Conservation (phyloP, 192 early-diverging fungal genomes). For the Linnemannia exigua region DNA sequence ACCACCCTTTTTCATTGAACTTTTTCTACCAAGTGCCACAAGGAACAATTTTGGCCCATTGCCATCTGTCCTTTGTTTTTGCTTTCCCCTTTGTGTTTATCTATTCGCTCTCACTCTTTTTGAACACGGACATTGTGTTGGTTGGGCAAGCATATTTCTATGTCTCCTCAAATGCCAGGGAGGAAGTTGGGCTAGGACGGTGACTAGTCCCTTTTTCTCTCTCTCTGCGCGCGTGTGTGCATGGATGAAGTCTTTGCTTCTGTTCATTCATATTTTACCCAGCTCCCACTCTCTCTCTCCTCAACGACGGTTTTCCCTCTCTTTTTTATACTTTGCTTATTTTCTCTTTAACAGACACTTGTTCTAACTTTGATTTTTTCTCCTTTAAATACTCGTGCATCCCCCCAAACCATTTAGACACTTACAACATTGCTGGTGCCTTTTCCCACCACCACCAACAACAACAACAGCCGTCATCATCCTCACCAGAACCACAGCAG, state of each 20-base stretch:
- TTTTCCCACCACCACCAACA: conserved; percentile 23
- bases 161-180: neutral
- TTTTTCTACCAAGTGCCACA: neutral
- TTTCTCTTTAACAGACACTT: neutral
- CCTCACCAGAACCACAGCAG: conserved; percentile 8
- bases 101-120: too few relatives aligned
- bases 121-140: neutral
- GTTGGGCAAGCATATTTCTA: neutral
- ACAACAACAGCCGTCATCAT: conserved; percentile 17
- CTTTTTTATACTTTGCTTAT: neutral
- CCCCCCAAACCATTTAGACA: conserved; percentile 20
- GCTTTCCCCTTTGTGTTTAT: neutral
- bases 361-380: conserved; percentile 3
- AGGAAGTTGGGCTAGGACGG: neutral
- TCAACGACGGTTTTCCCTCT: neutral
- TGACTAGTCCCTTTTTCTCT: conserved; percentile 7
- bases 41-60: neutral
- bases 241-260: neutral
- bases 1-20: neutral
- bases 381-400: conserved; percentile 17
- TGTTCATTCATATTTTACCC: conserved; percentile 1
- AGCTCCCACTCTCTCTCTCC: neutral
- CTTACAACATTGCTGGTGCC: conserved; percentile 25
- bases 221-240: neutral
- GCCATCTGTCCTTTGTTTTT: neutral